Conservation (phyloP, 1,139 yeast genomes). For the Zygosaccharomyces pseudobailii region DNA sequence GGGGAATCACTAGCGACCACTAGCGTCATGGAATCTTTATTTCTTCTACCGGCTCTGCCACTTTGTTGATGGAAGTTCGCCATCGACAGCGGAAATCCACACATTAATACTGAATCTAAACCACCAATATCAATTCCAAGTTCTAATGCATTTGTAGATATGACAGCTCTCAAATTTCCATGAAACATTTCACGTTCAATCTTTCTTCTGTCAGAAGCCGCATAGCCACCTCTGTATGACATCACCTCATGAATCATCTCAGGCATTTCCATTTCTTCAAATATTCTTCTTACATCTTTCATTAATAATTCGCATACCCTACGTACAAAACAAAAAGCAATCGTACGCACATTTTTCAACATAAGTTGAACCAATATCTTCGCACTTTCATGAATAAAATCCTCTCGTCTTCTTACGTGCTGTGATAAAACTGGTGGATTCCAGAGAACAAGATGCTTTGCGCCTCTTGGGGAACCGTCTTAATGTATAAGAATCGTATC, state of each 20-base stretch:
- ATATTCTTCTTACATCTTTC: constrained; percentile 64
- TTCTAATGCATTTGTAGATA: constrained; percentile 93
- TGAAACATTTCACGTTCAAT: constrained; percentile 88
- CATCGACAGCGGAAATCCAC: constrained; percentile 86
- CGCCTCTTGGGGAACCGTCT: constrained; percentile 89
- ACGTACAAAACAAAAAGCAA: constrained; percentile 86
- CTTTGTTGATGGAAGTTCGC: constrained; percentile 91
- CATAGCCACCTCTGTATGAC: constrained; percentile 95
- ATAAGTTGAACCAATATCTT: constrained; percentile 60
- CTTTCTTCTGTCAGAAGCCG: constrained; percentile 74
- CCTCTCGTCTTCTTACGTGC: constrained; percentile 47
- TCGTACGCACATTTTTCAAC: constrained; percentile 65
- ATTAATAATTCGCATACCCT: constrained; percentile 80
- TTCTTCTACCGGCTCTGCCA: constrained; percentile 92
- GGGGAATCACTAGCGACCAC: constrained; percentile 84
- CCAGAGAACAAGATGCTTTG: constrained; percentile 74
- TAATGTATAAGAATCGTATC: constrained; percentile 50
- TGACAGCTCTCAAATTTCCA: constrained; percentile 77
- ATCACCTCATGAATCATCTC: constrained; percentile 63
- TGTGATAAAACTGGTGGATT: constrained; percentile 53
- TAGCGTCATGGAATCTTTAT: constrained; percentile 68
- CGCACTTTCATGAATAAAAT: constrained; percentile 72
- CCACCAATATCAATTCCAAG: constrained; percentile 93
- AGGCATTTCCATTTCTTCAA: constrained; percentile 41
- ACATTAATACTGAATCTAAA: constrained; percentile 82